Base-by-base conservation (phyloP, 2,329 filamentous ascomycete genomes). In the Cercospora nicotianae region DNA sequence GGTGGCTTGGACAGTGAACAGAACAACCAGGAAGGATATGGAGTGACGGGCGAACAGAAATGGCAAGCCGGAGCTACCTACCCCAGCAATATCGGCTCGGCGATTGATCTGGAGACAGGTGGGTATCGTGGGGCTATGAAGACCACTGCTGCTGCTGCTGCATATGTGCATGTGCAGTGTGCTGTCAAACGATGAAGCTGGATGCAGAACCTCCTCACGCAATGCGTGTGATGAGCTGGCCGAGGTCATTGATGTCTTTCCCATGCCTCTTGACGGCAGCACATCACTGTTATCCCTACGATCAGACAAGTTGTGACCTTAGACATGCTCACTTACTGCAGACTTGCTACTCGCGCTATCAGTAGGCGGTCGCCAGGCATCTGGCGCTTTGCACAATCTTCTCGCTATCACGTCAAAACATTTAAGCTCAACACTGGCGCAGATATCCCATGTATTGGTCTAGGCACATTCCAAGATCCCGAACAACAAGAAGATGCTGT, bases 401-500 rank as follows among this genome's bases (percentile, higher is more conserved):
- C 36, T 39, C 36, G 6, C 16, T 39, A 39, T 3, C 36, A 39
- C 6, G 16, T n/a, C 36, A 39, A 39, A 8, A 39, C 36, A 8
- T 39, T 39, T 16, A 39, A 39, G 36, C 36, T 39, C 36, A n/a
- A 39, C 36, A 39, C 36, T n/a, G 36, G 36, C 36, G 36, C 36
- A 39, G 36, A 39, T 7, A 39, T 39, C 16, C 36, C 36, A n/a
- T 39, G 16, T 23, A 71, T 80, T 5, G 79, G 78, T 10, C 70
- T 80, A 3, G 78, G 78, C 18, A 80, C 79, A 9, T 80, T 79
- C 75, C 78, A 79, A 64, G 75, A 75, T 55, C 69, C 71, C 23
- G 79, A 81, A 20, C 81, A 81, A n/a, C 79, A 84, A 71, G 82
- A 83, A 39, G 36, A 39, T 8, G 36, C 36, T 39, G 36, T 39